These are phyloP conservation scores for Cutaneotrichosporon dermatis DNA, from an alignment of 1,284 basidiomycete species.

Conservation along the genomic window DNA sequence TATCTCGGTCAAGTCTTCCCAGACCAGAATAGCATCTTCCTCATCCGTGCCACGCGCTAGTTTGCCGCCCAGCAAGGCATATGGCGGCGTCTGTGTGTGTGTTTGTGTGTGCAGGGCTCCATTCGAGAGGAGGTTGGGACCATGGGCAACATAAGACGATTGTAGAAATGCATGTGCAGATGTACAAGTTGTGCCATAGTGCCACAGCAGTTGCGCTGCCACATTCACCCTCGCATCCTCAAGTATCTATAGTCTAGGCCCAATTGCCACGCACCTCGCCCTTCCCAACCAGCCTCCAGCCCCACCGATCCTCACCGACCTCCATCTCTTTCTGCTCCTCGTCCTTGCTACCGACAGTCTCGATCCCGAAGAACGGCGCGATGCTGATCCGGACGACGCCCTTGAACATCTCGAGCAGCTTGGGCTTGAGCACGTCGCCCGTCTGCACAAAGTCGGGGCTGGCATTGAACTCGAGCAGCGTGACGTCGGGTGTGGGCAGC, in stretches of 20 bases:
- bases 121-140: too few relatives aligned
- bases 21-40: too few relatives aligned
- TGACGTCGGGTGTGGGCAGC: conserved; percentile 56
- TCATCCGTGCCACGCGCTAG: too few relatives aligned
- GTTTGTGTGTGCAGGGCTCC: too few relatives aligned
- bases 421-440: conserved; percentile 67
- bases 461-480: conserved; percentile 85
- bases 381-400: conserved; percentile 67
- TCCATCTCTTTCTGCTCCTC: conserved; percentile 20
- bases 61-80: too few relatives aligned
- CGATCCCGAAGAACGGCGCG: conserved; percentile 55
- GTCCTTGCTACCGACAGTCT: conserved; percentile 7
- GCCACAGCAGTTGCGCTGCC: too few relatives aligned
- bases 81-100: too few relatives aligned
- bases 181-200: too few relatives aligned
- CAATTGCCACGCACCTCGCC: conserved; percentile 37
- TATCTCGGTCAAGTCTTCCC: too few relatives aligned
- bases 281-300: conserved; percentile 43
- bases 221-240: too few relatives aligned
- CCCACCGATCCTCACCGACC: conserved; percentile 37
- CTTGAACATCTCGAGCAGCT: conserved; percentile 75
- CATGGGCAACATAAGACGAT: too few relatives aligned
- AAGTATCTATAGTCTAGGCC: conserved; percentile 1
- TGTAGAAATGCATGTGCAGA: too few relatives aligned
- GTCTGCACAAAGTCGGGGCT: conserved; percentile 95